phyloP scores from a whole-genome alignment of 1,284 basidiomycete genomes.

The Cryptococcus maquisensis region DNA sequence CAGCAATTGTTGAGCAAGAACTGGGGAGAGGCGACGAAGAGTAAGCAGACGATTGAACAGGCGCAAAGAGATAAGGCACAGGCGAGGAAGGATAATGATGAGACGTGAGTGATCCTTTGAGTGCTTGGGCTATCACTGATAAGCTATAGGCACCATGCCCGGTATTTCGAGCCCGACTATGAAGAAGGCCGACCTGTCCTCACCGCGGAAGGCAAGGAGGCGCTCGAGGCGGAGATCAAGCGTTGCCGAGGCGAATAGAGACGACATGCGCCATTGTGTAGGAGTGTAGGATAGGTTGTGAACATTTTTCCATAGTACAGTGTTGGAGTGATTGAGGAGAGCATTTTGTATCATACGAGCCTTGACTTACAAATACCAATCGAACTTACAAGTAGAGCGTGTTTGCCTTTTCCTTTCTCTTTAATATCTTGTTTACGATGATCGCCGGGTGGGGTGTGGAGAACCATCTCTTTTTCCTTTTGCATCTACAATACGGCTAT shows the following conservation, averaged over 20 bases:
- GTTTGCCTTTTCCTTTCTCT: no score
- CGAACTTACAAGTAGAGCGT: no score
- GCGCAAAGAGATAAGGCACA: constrained; percentile 76
- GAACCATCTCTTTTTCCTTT: no score
- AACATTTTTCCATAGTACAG: no score
- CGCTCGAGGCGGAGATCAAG: constrained; percentile 64
- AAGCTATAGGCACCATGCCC: constrained; percentile 64
- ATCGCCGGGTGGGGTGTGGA: no score
- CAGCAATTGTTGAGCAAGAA: constrained; percentile 72
- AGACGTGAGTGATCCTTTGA: constrained; percentile 60
- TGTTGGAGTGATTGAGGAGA: no score
- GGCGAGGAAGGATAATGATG: constrained; percentile 71
- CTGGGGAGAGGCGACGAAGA: constrained; percentile 78
- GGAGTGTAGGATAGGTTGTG: neutral
- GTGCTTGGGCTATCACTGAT: neutral
- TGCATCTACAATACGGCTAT: no score
- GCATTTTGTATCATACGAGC: no score
- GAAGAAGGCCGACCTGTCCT: constrained; percentile 68
- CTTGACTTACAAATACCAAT: no score
- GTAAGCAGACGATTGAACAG: constrained; percentile 86
- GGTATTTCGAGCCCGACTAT: constrained; percentile 71
- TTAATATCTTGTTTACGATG: no score
- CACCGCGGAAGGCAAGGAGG: constrained; percentile 64
- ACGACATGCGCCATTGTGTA: neutral
- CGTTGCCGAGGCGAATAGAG: constrained; percentile 6